These are phyloP conservation scores for Rutstroemia sydowiana DNA, from an alignment of 2,329 filamentous ascomycete species.

Conservation along the genomic window DNA sequence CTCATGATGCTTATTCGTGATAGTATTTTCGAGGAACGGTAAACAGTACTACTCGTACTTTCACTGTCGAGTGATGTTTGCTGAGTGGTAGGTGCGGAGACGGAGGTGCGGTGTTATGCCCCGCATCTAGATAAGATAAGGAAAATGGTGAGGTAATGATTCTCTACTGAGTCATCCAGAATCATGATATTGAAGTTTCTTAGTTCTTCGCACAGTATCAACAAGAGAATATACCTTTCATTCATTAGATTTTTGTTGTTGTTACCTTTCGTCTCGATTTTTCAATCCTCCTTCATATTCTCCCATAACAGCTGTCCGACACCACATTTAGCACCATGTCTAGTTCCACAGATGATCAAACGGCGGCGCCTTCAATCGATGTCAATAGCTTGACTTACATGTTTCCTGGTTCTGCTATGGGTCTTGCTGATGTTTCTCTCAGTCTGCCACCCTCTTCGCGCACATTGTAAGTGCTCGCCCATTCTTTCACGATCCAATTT, in stretches of 20 bases:
- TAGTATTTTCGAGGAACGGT: too few relatives aligned
- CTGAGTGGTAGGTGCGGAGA: too few relatives aligned
- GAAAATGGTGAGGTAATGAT: too few relatives aligned
- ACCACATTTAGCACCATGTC: not conserved
- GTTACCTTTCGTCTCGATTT: not conserved
- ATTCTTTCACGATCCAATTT: not conserved
- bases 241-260: not conserved
- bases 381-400: conserved; percentile 76
- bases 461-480: conserved; percentile 59
- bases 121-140: not conserved
- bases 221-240: too few relatives aligned
- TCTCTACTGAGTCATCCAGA: too few relatives aligned
- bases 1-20: too few relatives aligned
- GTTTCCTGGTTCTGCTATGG: conserved; percentile 79
- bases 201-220: too few relatives aligned
- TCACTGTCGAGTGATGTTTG: too few relatives aligned
- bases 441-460: conserved; percentile 32
- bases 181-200: too few relatives aligned
- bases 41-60: too few relatives aligned
- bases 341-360: conserved; percentile 12
- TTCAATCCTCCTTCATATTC: not conserved
- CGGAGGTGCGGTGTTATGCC: too few relatives aligned
- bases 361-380: conserved; percentile 43
- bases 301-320: not conserved
- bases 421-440: conserved; percentile 66